A percentile compares a stretch with the other conserved stretches of the same genome.
phyloP scores from a whole-genome alignment of 306 rosid genomes.

The Begonia loranthoides region DNA sequence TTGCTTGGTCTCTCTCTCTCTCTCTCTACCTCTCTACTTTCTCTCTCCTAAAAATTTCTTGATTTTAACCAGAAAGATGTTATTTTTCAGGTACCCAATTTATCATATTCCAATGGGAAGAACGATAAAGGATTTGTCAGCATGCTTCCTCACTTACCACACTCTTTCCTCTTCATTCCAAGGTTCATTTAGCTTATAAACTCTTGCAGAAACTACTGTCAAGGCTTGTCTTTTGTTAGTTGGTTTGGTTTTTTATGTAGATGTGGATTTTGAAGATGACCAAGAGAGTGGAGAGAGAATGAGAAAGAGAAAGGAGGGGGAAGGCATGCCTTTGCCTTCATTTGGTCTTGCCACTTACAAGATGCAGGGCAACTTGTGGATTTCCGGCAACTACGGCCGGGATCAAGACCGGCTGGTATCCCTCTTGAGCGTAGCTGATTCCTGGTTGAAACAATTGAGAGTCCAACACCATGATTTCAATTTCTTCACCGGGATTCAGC shows the following conservation, averaged over 20 bases:
- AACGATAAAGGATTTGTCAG: slow-evolving; percentile 77
- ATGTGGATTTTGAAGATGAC: slow-evolving; percentile 42
- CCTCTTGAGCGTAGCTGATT: slow-evolving; percentile 75
- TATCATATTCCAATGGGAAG: slow-evolving; percentile 98
- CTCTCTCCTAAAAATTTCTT: neutral
- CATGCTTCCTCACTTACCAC: slow-evolving; percentile 90
- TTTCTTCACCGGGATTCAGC: slow-evolving; percentile 49
- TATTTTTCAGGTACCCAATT: slow-evolving; percentile 75
- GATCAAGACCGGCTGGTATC: slow-evolving; percentile 70
- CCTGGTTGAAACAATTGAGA: slow-evolving; percentile 88
- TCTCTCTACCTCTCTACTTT: slow-evolving; percentile 3
- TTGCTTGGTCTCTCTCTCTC: slow-evolving; percentile 57
- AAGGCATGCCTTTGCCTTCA: slow-evolving; percentile 47
- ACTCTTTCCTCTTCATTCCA: slow-evolving; percentile 95
- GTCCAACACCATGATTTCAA: slow-evolving; percentile 94
- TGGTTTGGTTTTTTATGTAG: slow-evolving; percentile 17
- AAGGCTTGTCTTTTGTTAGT: too few species aligned
- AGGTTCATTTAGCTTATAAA: slow-evolving; percentile 35
- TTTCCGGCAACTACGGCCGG: slow-evolving; percentile 60
- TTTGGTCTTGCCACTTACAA: slow-evolving; percentile 93
- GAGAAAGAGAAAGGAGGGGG: slow-evolving; percentile 59
- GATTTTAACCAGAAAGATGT: neutral
- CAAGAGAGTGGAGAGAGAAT: slow-evolving; percentile 15
- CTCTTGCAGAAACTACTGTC: neutral
- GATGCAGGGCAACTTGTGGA: slow-evolving; percentile 89